These are phyloP conservation scores for Lactifluus piperatus DNA, from an alignment of 768 basidiomycete genomes.

Conservation along the genomic window DNA sequence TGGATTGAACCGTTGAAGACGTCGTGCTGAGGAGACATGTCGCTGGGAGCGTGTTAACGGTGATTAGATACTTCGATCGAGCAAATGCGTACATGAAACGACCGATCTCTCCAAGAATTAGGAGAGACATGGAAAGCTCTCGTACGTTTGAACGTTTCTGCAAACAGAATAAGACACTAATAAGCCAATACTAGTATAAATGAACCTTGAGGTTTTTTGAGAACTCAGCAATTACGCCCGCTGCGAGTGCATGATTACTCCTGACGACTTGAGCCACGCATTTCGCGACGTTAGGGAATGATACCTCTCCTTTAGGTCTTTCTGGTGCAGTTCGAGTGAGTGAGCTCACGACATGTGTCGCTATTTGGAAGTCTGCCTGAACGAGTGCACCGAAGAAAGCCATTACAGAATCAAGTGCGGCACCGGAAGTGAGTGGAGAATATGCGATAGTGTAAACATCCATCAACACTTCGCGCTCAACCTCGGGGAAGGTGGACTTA, in stretches of 20 bases:
- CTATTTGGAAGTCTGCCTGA: constrained; percentile 72
- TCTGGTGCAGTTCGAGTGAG: constrained; percentile 61
- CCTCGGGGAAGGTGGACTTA: constrained; percentile 57
- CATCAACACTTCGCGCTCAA: constrained; percentile 59
- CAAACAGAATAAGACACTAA: neutral
- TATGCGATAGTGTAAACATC: constrained; percentile 64
- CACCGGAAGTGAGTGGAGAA: constrained; percentile 69
- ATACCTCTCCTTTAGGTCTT: constrained; percentile 45
- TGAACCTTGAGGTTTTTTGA: constrained; percentile 72
- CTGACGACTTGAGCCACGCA: constrained; percentile 79
- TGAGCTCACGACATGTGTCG: constrained; percentile 72
- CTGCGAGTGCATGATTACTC: constrained; percentile 60
- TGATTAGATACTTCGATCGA: neutral
- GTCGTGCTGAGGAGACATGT: constrained; percentile 76
- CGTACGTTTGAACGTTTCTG: constrained; percentile 35
- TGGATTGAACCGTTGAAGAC: constrained; percentile 68
- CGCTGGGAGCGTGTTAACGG: constrained; percentile 39
- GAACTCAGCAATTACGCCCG: constrained; percentile 79
- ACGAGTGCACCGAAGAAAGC: constrained; percentile 79
- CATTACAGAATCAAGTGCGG: constrained; percentile 73
- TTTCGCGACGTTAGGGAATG: constrained; percentile 67
- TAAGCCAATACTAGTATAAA: neutral
- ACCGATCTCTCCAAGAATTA: constrained; percentile 90
- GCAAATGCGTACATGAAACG: constrained; percentile 62
- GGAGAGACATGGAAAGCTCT: constrained; percentile 70